Conservation (phyloP, 2,329 filamentous ascomycete species). For the Epichloe sp. region DNA sequence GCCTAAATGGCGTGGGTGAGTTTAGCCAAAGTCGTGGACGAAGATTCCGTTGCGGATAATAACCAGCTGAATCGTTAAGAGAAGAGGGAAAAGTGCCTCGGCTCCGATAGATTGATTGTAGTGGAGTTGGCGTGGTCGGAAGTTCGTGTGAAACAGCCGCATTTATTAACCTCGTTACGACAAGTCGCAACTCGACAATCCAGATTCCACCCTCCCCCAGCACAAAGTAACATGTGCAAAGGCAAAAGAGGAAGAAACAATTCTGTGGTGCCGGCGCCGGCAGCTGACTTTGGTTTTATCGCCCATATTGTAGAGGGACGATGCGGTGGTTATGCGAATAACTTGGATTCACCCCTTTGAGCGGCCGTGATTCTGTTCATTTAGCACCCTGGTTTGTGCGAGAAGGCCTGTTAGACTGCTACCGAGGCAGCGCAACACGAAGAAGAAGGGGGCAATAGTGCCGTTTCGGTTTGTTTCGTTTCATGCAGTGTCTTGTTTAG, state of each 20-base stretch:
- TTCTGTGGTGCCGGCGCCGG: background rate
- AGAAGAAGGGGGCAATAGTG: background rate
- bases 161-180: background rate
- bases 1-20: background rate
- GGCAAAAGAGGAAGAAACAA: no score
- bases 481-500: background rate
- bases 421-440: background rate
- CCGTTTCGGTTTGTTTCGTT: background rate
- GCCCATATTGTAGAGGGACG: background rate
- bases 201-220: no score
- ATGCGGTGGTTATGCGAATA: background rate
- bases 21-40: background rate
- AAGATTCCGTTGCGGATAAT: no score
- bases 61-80: no score
- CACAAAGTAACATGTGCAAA: background rate
- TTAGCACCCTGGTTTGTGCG: conserved; percentile 4
- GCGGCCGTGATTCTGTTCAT: conserved; percentile 5
- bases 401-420: conserved; percentile 1
- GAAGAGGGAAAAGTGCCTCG: background rate
- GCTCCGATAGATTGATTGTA: no score
- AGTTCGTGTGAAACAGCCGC: background rate
- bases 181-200: background rate
- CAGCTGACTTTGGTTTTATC: background rate
- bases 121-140: background rate
- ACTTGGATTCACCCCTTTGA: conserved; percentile 3